These are phyloP conservation scores for Pseudozyma tsukubaensis DNA, from an alignment of 1,284 basidiomycete species.

Conservation along the genomic window DNA sequence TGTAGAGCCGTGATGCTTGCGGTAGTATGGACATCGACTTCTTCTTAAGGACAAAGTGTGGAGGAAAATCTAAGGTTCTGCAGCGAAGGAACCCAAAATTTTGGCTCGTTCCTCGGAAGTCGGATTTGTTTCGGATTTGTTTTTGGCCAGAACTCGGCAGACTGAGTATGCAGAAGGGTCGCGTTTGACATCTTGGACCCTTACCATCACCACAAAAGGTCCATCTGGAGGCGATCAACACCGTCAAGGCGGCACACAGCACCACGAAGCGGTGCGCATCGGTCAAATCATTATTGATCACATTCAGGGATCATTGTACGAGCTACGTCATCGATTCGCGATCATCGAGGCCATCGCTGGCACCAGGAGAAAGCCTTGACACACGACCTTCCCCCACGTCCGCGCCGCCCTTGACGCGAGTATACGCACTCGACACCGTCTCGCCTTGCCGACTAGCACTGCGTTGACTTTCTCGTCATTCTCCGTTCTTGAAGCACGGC, in stretches of 20 bases:
- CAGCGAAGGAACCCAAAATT: constrained; percentile 21
- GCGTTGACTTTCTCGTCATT: not conserved
- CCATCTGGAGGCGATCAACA: not conserved
- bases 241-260: not conserved
- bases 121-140: constrained; percentile 16
- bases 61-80: constrained; percentile 19
- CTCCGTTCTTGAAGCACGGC: too few relatives aligned
- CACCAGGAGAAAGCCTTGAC: not conserved
- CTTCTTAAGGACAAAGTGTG: constrained; percentile 16
- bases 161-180: constrained; percentile 17
- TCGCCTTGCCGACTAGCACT: not conserved
- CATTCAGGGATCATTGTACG: too few relatives aligned
- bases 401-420: not conserved
- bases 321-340: not conserved
- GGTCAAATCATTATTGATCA: not conserved
- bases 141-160: not conserved
- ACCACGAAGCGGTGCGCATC: not conserved
- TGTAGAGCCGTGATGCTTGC: not conserved
- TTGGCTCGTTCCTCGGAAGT: constrained; percentile 29
- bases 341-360: not conserved
- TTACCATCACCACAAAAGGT: constrained; percentile 26
- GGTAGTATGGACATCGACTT: constrained; percentile 8
- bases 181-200: constrained; percentile 31
- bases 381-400: not conserved
- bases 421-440: not conserved